Conservation (phyloP, 1,139 yeast genomes). For the Hemisphaericaspora xylofermentans region DNA sequence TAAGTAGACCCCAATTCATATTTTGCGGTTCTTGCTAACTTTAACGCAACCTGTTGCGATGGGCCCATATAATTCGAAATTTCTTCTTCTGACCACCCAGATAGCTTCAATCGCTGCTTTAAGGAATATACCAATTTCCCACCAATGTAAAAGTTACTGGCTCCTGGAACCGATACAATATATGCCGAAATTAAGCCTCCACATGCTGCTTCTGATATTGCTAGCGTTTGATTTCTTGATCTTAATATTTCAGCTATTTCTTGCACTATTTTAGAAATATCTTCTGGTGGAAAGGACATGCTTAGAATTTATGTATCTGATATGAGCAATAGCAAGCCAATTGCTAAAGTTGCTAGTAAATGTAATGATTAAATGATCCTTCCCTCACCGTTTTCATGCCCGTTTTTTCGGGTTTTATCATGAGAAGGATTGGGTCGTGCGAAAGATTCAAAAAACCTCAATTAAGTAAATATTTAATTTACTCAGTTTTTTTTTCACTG, state of each 20-base stretch:
- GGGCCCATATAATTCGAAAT: constrained; percentile 78
- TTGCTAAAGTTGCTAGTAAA: neutral
- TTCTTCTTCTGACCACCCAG: constrained; percentile 77
- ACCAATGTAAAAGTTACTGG: constrained; percentile 79
- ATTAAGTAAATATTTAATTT: neutral
- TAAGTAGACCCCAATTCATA: constrained; percentile 81
- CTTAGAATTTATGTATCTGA: neutral
- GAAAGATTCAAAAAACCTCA: neutral
- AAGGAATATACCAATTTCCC: constrained; percentile 79
- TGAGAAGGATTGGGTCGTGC: neutral
- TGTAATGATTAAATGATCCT: neutral
- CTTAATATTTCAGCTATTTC: constrained; percentile 58
- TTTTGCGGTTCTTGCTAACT: constrained; percentile 74
- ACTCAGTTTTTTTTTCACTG: constrained; percentile 5
- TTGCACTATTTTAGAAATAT: constrained; percentile 48
- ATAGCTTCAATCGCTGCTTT: constrained; percentile 66
- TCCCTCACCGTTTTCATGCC: neutral
- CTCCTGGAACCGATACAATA: constrained; percentile 80
- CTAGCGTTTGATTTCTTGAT: constrained; percentile 58
- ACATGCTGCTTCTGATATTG: constrained; percentile 86
- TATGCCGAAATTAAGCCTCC: constrained; percentile 85
- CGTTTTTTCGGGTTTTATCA: neutral
- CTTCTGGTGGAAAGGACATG: constrained; percentile 63
- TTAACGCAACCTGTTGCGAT: constrained; percentile 68
- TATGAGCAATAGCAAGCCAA: neutral